A percentile compares a stretch with the other conserved stretches of the same genome.
These are phyloP conservation scores for Populus tremula DNA, from an alignment of 345 rosid genomes.

Conservation along the genomic window DNA sequence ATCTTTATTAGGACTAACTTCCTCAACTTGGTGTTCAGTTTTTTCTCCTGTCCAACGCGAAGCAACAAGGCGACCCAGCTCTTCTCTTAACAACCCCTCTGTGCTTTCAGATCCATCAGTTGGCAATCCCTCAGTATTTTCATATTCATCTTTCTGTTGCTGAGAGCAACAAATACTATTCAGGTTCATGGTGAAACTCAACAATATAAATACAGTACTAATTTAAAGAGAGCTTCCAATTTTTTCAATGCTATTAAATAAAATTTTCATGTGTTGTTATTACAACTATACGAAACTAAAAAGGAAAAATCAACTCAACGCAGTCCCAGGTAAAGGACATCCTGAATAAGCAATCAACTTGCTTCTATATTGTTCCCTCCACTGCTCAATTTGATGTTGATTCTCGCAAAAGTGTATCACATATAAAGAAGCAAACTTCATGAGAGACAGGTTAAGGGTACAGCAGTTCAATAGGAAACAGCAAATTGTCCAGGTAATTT, in stretches of 20 bases:
- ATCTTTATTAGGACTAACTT: slow-evolving; percentile 26
- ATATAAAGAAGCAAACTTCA: neutral
- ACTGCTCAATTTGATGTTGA: neutral
- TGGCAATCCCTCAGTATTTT: slow-evolving; percentile 5
- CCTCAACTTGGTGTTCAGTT: slow-evolving; percentile 43
- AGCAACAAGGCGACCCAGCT: slow-evolving; percentile 88
- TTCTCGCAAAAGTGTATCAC: neutral
- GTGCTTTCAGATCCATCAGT: slow-evolving; percentile 34
- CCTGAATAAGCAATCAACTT: neutral
- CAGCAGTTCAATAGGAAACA: neutral
- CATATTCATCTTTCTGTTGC: slow-evolving; percentile 39
- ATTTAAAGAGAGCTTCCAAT: slow-evolving; percentile 22
- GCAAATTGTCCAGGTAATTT: neutral
- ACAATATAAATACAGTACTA: neutral
- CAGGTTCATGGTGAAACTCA: neutral
- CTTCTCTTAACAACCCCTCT: slow-evolving; percentile 80
- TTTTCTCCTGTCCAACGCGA: slow-evolving; percentile 91
- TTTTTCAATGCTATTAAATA: neutral
- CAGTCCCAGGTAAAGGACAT: neutral
- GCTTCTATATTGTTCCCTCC: neutral
- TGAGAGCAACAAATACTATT: slow-evolving; percentile 1
- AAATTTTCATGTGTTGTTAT: neutral
- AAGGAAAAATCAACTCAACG: slow-evolving; percentile 10
- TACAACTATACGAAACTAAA: no score
- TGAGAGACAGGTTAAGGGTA: neutral